Conservation (phyloP, 805 yeast genomes). For the Saturnispora galanensis region DNA sequence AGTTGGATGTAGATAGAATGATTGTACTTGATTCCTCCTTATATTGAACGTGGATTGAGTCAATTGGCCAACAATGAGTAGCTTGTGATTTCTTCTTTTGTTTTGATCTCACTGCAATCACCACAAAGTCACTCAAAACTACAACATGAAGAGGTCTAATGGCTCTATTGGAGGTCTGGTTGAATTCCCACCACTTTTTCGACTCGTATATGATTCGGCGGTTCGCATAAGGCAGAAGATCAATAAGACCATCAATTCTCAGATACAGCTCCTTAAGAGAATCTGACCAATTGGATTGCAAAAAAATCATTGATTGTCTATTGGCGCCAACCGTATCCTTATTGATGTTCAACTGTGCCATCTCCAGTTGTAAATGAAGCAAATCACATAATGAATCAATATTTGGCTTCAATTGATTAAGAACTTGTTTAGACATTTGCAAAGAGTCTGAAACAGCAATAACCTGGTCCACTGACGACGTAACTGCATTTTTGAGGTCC, state of each 20-base stretch:
- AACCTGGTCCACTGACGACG: constrained; percentile 54
- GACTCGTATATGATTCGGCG: constrained; percentile 73
- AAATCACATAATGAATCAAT: constrained; percentile 53
- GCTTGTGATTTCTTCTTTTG: constrained; percentile 39
- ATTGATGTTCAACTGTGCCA: constrained; percentile 15
- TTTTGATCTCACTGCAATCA: constrained; percentile 48
- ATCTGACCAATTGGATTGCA: constrained; percentile 75
- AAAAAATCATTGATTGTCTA: constrained; percentile 58
- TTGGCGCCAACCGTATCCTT: constrained; percentile 28
- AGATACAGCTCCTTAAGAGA: constrained; percentile 62
- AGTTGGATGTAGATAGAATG: background rate
- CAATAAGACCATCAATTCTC: constrained; percentile 88
- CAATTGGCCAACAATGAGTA: constrained; percentile 62
- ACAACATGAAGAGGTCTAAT: constrained; percentile 67
- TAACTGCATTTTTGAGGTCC: constrained; percentile 50
- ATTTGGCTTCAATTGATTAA: constrained; percentile 49
- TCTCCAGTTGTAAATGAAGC: constrained; percentile 33
- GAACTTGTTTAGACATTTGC: constrained; percentile 51
- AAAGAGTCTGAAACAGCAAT: constrained; percentile 52
- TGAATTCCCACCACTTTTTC: constrained; percentile 79
- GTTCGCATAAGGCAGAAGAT: constrained; percentile 61
- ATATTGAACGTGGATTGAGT: constrained; percentile 22
- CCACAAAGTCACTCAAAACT: constrained; percentile 63
- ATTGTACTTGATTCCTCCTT: background rate
- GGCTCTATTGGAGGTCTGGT: constrained; percentile 77